These are phyloP conservation scores for Penicillium sp. DNA, from an alignment of 2,329 filamentous ascomycete species.

Conservation along the genomic window DNA sequence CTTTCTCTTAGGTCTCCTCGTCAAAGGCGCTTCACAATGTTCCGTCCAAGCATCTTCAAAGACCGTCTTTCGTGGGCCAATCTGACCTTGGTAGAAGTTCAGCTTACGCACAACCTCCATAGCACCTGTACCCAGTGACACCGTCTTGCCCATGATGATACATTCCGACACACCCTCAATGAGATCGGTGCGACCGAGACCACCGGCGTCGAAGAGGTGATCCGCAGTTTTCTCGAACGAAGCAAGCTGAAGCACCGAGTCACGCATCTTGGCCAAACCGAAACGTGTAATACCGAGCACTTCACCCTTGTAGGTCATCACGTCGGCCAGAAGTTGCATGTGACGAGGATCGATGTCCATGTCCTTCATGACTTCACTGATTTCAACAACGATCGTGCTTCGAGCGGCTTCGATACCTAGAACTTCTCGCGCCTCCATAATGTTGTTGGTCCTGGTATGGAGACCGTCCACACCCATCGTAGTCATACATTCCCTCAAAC, in stretches of 20 bases:
- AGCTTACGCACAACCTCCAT: constrained; percentile 83
- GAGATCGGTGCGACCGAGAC: constrained; percentile 83
- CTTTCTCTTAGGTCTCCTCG: constrained; percentile 15
- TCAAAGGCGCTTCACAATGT: constrained; percentile 21
- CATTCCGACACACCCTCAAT: constrained; percentile 95
- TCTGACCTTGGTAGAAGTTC: constrained; percentile 60
- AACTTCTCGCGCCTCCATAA: constrained; percentile 84
- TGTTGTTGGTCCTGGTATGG: constrained; percentile 72
- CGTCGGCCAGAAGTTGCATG: constrained; percentile 94
- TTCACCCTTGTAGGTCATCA: constrained; percentile 99
- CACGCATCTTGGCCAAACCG: constrained; percentile 92
- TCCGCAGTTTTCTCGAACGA: constrained; percentile 98
- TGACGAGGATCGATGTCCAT: constrained; percentile 97
- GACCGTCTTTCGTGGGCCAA: constrained; percentile 55
- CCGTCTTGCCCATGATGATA: constrained; percentile 97
- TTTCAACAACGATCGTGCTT: constrained; percentile 83
- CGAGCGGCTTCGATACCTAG: constrained; percentile 94
- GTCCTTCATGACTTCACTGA: constrained; percentile 80
- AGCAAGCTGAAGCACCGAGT: constrained; percentile 87
- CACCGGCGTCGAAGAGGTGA: constrained; percentile 91
- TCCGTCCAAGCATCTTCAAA: constrained; percentile 64
- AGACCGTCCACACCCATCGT: constrained; percentile 86
- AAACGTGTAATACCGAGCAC: constrained; percentile 96
- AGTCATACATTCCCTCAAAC: constrained; percentile 82
- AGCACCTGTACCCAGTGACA: constrained; percentile 84